Evolutionary conservation across 768 basidiomycete genomes (phyloP), one percentile per base, ranked within the genome.

Genomic region (Polyporus arcularius): DNA sequence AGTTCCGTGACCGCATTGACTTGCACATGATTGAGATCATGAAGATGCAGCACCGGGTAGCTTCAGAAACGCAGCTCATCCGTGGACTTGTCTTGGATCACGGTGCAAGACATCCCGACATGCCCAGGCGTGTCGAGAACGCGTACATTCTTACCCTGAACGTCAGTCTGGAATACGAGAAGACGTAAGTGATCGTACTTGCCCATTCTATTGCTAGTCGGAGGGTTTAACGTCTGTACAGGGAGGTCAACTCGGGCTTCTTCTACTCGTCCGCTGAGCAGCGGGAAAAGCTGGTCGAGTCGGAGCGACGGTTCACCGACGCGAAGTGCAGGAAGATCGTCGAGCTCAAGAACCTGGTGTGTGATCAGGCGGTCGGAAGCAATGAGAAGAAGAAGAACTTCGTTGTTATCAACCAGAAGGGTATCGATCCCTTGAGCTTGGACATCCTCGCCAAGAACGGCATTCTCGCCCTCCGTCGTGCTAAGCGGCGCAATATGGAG

Each of bases 41-140:
- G 97, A 98, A 98, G 80, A 99, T 99, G 97, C 96, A 97, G 75
- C 97, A 99, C 78, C 90, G 96, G 69, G 96, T 90, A 45, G 94
- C 97, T 63, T 94, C 94, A 26, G 97, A 99, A 75, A 99, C 97
- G 32, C 92, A 97, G 72, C 86, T 99, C 41, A 80, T 99, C 69
- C 90, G 92, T 67, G 97, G 97, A 39, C 82, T 99, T 59, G 97
- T 99, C 47, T 82, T 99, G 68, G 97, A 99, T 77, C 96, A 98
- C 72, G 96, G 97, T 66, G 93, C 92, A 57, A 81, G 97, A 65
- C 97, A 99, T 77, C 96, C 97, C 11, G 97, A 98, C 76, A 98
- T 98, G 97, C 96, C 97, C 40, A 98, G 95, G 81, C 87, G 94
- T 70, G 85, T 99, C 57, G 94, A 97, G 76, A 98, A 99, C 76